Conservation (phyloP, 257 asterid genomes). For the Euphrasia confusa region DNA sequence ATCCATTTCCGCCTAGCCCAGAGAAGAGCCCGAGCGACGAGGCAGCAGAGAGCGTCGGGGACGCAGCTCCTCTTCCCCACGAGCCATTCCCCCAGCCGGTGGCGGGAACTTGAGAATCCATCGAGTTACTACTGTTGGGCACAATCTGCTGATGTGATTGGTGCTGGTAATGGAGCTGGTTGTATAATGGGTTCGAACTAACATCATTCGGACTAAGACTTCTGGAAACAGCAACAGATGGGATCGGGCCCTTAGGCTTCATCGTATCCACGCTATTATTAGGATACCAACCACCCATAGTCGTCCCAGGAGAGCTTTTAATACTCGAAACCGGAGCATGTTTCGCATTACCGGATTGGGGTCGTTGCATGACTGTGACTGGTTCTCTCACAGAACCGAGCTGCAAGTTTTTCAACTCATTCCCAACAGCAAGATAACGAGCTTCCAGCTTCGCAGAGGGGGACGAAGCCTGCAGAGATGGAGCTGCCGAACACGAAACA, state of each 20-base stretch:
- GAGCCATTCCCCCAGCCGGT: slow-evolving; percentile 22
- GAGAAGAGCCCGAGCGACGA: slow-evolving; percentile 65
- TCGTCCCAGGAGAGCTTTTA: slow-evolving; percentile 35
- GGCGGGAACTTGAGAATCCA: slow-evolving; percentile 28
- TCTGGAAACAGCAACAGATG: slow-evolving; percentile 35
- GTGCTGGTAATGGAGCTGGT: slow-evolving; percentile 37
- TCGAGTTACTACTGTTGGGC: slow-evolving; percentile 32
- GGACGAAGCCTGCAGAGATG: slow-evolving; percentile 40
- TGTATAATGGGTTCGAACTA: slow-evolving; percentile 35
- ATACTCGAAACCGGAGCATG: slow-evolving; percentile 38
- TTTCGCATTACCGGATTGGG: slow-evolving; percentile 37
- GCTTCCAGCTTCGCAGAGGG: slow-evolving; percentile 37
- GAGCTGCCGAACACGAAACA: slow-evolving; percentile 32
- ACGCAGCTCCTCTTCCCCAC: slow-evolving; percentile 43
- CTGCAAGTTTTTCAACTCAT: slow-evolving; percentile 55
- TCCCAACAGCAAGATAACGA: slow-evolving; percentile 33
- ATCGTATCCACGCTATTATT: slow-evolving; percentile 26
- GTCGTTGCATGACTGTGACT: slow-evolving; percentile 51
- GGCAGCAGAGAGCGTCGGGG: slow-evolving; percentile 50
- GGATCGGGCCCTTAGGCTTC: slow-evolving; percentile 38
- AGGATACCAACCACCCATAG: slow-evolving; percentile 42
- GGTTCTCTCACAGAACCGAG: slow-evolving; percentile 57
- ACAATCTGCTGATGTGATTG: slow-evolving; percentile 42
- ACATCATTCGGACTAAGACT: slow-evolving; percentile 37
- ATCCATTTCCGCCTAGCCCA: slow-evolving; percentile 36